phyloP scores from a whole-genome alignment of 2,329 filamentous ascomycete species.

The Colletotrichum karsti region DNA sequence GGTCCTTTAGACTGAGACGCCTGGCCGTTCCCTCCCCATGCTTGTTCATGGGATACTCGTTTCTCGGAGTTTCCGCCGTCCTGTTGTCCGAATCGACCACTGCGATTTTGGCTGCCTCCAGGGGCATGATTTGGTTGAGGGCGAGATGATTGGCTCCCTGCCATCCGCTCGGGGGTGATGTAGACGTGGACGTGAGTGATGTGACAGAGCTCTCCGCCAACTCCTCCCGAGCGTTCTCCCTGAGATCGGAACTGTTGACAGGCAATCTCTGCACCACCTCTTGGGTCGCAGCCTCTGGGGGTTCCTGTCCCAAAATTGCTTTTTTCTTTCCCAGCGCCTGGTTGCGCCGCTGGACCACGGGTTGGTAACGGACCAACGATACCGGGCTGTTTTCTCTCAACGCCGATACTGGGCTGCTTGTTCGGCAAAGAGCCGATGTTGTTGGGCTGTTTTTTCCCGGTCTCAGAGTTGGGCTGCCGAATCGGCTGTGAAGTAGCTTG shows the following conservation, averaged over 20 bases:
- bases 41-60: not conserved
- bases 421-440: not conserved
- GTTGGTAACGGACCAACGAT: not conserved
- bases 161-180: constrained; percentile 4
- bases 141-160: not conserved
- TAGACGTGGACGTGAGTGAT: constrained; percentile 26
- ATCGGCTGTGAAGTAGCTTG: not conserved
- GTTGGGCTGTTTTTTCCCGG: not conserved
- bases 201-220: not conserved
- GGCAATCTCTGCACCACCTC: constrained; percentile 5
- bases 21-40: not conserved
- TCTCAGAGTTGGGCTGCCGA: not conserved
- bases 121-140: not conserved
- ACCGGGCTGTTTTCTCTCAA: not conserved
- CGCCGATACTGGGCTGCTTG: not conserved
- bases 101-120: not conserved
- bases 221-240: not conserved
- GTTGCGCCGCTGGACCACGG: not conserved
- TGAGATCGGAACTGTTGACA: constrained; percentile 1
- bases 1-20: not conserved
- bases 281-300: constrained; percentile 11
- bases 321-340: not conserved
- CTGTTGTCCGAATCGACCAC: constrained; percentile 4
- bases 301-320: not conserved
- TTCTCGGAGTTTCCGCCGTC: constrained; percentile 19